Evolutionary conservation across 306 rosid genomes (phyloP).

Genomic region (Ochetophila trinervis): DNA sequence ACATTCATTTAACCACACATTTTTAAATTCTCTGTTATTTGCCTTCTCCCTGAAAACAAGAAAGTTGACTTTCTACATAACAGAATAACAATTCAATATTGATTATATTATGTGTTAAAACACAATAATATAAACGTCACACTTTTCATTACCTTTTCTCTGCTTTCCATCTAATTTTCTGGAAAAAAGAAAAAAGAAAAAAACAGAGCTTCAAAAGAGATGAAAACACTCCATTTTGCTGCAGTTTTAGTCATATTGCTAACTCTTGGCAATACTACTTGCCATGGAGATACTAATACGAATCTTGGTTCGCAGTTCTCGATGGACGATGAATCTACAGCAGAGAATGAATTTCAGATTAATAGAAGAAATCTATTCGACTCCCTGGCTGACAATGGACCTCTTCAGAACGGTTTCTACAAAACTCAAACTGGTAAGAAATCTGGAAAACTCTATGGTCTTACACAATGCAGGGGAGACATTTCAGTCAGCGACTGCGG

Average conservation of each 20-base stretch:
- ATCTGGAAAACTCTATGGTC: constrained; percentile 38
- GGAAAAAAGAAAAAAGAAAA: too few relatives aligned
- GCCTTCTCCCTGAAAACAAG: too few relatives aligned
- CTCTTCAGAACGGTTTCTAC: constrained; percentile 42
- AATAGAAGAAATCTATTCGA: constrained; percentile 35
- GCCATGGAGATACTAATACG: constrained; percentile 31
- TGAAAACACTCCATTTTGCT: constrained; percentile 29
- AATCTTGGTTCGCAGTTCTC: constrained; percentile 27
- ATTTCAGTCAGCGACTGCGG: constrained; percentile 35
- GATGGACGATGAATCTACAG: constrained; percentile 24
- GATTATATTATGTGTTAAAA: not conserved
- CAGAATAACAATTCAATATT: not conserved
- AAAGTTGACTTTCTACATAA: constrained; percentile 12
- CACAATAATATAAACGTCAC: not conserved
- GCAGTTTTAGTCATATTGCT: constrained; percentile 10
- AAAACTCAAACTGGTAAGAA: constrained; percentile 29
- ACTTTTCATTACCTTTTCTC: not conserved
- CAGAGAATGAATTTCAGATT: constrained; percentile 31
- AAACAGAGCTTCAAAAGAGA: constrained; percentile 18
- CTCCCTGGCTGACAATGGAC: constrained; percentile 36
- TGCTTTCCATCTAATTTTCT: not conserved
- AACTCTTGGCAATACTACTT: constrained; percentile 4
- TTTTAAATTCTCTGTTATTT: too few relatives aligned
- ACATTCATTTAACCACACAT: too few relatives aligned
- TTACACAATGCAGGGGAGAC: constrained; percentile 50